These are phyloP conservation scores for Ogataea minuta DNA, from an alignment of 805 yeast species.

Conservation along the genomic window DNA sequence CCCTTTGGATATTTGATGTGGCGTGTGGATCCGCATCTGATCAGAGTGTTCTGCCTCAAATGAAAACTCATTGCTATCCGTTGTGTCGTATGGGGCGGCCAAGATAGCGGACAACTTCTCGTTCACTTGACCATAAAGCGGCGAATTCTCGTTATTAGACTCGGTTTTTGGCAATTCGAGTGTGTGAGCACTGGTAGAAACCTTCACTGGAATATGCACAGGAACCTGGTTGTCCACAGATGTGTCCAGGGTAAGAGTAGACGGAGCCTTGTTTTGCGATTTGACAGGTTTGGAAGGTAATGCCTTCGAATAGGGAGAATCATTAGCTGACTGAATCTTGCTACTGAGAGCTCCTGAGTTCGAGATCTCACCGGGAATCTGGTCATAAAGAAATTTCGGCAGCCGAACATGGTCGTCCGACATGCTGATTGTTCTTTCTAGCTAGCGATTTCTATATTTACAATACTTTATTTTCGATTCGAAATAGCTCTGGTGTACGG, in stretches of 20 bases:
- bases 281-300: conserved; percentile 7
- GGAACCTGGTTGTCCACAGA: conserved; percentile 14
- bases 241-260: conserved; percentile 21
- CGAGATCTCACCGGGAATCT: conserved; percentile 30
- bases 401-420: conserved; percentile 18
- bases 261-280: not conserved
- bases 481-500: not conserved
- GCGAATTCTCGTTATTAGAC: conserved; percentile 10
- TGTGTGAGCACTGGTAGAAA: conserved; percentile 4
- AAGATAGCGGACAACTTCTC: conserved; percentile 20
- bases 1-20: conserved; percentile 16
- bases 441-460: not conserved
- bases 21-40: conserved; percentile 2
- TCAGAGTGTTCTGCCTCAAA: conserved; percentile 5
- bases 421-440: not conserved
- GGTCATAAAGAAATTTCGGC: conserved; percentile 31
- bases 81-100: conserved; percentile 12
- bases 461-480: not conserved
- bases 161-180: conserved; percentile 3
- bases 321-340: conserved; percentile 19
- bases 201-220: conserved; percentile 21
- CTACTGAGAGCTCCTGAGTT: conserved; percentile 25
- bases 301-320: conserved; percentile 29
- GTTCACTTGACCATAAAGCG: conserved; percentile 23
- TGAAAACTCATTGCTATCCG: conserved; percentile 9